Percentiles rank a stretch among this genome's conserved stretches.
Evolutionary conservation across 768 basidiomycete species (phyloP).

Genomic region (Auricularia sp.): DNA sequence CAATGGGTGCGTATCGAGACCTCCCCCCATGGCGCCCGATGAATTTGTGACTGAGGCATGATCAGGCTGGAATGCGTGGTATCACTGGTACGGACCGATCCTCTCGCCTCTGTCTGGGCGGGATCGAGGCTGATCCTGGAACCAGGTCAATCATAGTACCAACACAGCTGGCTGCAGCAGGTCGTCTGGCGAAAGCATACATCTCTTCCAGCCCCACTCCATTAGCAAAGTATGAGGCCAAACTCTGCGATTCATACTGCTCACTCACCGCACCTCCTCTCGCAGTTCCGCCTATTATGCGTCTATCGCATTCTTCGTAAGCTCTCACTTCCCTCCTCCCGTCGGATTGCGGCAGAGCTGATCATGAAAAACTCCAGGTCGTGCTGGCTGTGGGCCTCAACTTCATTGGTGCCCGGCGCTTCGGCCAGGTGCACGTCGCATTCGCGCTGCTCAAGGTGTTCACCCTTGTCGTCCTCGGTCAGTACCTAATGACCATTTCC

Average conservation of each 20-base stretch:
- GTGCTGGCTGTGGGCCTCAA: slow-evolving; percentile 27
- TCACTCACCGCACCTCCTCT: background rate
- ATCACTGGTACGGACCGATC: slow-evolving; percentile 10
- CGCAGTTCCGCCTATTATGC: background rate
- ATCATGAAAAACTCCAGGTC: slow-evolving; percentile 21
- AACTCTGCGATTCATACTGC: background rate
- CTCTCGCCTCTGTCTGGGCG: slow-evolving; percentile 16
- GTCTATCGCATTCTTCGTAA: background rate
- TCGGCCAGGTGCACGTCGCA: slow-evolving; percentile 26
- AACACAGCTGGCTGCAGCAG: background rate
- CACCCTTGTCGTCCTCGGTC: slow-evolving; percentile 21
- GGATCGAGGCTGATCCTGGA: slow-evolving; percentile 18
- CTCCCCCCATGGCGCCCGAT: background rate
- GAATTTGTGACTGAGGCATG: slow-evolving; percentile 4
- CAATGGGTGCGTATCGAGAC: background rate
- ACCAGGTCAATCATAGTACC: background rate
- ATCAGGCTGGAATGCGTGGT: slow-evolving; percentile 12
- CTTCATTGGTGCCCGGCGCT: slow-evolving; percentile 22
- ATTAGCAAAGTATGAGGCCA: background rate
- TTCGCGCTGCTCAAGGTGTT: slow-evolving; percentile 22
- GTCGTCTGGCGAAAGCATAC: background rate
- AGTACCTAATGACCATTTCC: background rate
- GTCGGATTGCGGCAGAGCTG: background rate
- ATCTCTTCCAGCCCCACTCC: background rate
- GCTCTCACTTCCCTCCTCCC: background rate